phyloP scores from a whole-genome alignment of 257 asterid species.

The Ophiorrhiza pumila region DNA sequence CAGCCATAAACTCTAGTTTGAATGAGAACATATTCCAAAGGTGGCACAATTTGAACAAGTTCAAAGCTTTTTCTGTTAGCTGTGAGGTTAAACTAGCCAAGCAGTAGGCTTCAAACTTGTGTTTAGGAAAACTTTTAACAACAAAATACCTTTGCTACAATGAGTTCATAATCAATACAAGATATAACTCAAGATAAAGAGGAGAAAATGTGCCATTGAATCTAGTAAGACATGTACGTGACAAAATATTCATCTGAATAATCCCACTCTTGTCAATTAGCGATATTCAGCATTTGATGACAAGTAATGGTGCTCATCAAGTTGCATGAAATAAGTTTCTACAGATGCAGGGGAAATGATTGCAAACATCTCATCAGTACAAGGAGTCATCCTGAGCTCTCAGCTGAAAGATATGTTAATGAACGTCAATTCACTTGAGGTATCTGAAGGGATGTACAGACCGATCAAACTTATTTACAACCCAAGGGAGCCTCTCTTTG shows the following conservation, averaged over 20 bases:
- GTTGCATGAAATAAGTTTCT: slow-evolving; percentile 1
- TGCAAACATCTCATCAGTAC: slow-evolving; percentile 66
- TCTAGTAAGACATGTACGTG: not conserved
- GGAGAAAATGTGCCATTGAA: not conserved
- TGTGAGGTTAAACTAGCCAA: not conserved
- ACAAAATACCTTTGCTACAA: not conserved
- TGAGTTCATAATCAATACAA: not conserved
- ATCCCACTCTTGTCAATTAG: not conserved
- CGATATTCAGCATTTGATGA: not conserved
- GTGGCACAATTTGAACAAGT: not conserved
- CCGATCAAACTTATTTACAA: slow-evolving; percentile 71
- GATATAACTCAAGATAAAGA: not conserved
- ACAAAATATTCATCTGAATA: not conserved
- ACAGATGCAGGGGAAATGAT: slow-evolving; percentile 59
- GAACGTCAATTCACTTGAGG: slow-evolving; percentile 50
- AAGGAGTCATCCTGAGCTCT: slow-evolving; percentile 73
- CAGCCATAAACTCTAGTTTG: not conserved
- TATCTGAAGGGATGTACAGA: slow-evolving; percentile 40
- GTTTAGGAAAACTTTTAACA: too few species aligned
- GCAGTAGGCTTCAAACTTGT: not conserved
- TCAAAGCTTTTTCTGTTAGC: not conserved
- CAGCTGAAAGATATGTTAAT: slow-evolving; percentile 71
- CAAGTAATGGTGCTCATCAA: slow-evolving; percentile 4
- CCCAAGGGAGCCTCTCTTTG: slow-evolving; percentile 78
- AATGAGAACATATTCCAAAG: not conserved